Conservation (phyloP, 345 rosid species). For the Syzygium jambos region DNA sequence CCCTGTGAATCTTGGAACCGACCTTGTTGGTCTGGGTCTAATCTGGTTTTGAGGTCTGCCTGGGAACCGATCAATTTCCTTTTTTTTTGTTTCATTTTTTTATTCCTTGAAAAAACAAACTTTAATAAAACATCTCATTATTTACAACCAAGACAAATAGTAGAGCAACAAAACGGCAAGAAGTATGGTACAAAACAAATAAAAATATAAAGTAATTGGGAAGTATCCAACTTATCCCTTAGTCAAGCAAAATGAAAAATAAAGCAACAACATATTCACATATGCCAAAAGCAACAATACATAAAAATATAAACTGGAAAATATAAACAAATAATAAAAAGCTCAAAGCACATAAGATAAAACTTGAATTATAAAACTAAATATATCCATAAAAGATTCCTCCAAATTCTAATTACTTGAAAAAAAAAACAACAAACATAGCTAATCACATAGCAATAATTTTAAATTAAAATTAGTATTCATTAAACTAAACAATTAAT, state of each 20-base stretch:
- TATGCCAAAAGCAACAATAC: background rate
- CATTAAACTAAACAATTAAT: background rate
- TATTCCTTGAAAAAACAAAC: background rate
- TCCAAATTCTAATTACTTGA: background rate
- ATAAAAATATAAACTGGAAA: background rate
- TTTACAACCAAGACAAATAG: background rate
- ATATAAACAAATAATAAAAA: background rate
- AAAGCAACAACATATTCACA: background rate
- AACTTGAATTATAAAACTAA: background rate
- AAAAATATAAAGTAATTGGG: background rate
- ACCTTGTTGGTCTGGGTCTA: accelerated
- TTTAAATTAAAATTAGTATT: background rate
- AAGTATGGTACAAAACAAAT: background rate
- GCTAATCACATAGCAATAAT: background rate
- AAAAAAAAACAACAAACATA: background rate
- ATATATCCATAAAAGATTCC: background rate
- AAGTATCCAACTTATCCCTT: background rate
- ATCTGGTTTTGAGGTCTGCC: background rate
- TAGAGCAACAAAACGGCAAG: background rate
- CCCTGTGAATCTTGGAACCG: background rate
- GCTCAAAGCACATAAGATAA: background rate
- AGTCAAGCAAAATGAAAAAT: background rate
- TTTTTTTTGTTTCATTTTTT: too few species aligned
- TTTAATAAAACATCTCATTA: background rate
- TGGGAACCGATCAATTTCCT: accelerated